Base-by-base conservation (phyloP, 1,284 basidiomycete species). In the Trichosporon sp. region DNA sequence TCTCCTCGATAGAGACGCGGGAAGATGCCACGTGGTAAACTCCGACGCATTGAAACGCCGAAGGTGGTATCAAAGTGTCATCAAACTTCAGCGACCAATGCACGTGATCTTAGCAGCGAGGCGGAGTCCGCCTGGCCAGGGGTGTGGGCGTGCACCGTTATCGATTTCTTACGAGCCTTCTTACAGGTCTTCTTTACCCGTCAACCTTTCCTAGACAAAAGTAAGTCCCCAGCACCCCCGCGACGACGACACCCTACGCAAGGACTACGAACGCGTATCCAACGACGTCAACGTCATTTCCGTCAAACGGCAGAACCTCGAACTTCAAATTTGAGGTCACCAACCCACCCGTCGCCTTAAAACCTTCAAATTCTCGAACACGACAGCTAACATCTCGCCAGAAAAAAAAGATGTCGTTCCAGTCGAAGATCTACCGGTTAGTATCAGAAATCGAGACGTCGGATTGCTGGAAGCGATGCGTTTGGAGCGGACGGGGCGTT, bases 331-430 rank as follows among this genome's bases (percentile, higher is more conserved):
- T 11, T 3, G 4, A 46, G 43, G 16, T 14, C 16, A 14, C 16
- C 14, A n/a, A 12, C 11, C 40, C 4, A 46, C 16, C 43, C 43
- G 16, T n/a, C 43, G 11, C 16, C 14, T 46, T 46, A 5, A 46
- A 46, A 16, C 43, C 43, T 46, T 46, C 43, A 16, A 14, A 46
- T 37, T 37, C 35, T 5, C 5, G 43, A n/a, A 16, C 14, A n/a
- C 43, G 43, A 46, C 51, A 54, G 59, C 59, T 37, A 21, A 63
- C 59, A 1, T 5, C 7, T 37, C 16, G 16, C 31, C 31, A 37
- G 32, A 63, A 63, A 63, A 61, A 61, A 63, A 64, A 68, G 65
- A 74, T 74, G 73, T 74, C 73, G 65, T 74, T 68, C 73, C 69
- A 72, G 69, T 31, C n/a, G 35, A 74, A 74, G 73, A 74, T 74